phyloP scores from a whole-genome alignment of 1,139 yeast genomes.

The Yamadazyma sp. region DNA sequence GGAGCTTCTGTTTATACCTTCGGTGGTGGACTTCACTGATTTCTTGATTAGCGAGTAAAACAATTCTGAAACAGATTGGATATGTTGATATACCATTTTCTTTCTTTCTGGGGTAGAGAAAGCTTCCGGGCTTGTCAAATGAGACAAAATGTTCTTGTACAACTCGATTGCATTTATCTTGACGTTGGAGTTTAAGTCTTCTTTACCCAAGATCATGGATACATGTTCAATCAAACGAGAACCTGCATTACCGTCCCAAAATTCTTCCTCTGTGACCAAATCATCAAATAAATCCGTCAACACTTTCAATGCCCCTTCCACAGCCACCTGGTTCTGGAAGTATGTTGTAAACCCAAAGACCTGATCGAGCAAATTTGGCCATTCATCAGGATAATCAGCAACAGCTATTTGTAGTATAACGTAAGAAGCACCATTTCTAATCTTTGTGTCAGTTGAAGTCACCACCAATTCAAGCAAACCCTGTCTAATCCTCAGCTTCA shows the following conservation, averaged over 20 bases:
- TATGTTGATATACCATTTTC: constrained; percentile 29
- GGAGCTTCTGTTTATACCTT: constrained; percentile 15
- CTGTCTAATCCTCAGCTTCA: constrained; percentile 51
- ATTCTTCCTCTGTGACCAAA: constrained; percentile 80
- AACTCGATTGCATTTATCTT: constrained; percentile 52
- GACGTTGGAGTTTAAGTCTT: constrained; percentile 28
- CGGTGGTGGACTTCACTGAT: constrained; percentile 19
- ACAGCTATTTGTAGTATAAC: constrained; percentile 83
- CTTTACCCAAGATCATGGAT: constrained; percentile 35
- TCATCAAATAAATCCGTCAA: constrained; percentile 83
- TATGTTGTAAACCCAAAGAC: constrained; percentile 43
- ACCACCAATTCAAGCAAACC: constrained; percentile 54
- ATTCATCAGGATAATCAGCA: constrained; percentile 92
- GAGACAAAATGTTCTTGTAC: constrained; percentile 52
- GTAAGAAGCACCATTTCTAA: constrained; percentile 68
- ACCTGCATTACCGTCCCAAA: constrained; percentile 74
- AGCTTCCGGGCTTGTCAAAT: constrained; percentile 56
- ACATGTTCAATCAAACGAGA: constrained; percentile 50
- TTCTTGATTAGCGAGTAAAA: constrained; percentile 20
- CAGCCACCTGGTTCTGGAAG: constrained; percentile 24
- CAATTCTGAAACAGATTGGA: constrained; percentile 20
- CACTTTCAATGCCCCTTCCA: constrained; percentile 69
- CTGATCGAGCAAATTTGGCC: constrained; percentile 70
- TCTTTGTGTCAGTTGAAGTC: constrained; percentile 53
- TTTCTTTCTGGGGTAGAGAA: constrained; percentile 32